Evolutionary conservation across 1,139 yeast genomes (phyloP).

Genomic region (Lipomyces yarrowii): DNA sequence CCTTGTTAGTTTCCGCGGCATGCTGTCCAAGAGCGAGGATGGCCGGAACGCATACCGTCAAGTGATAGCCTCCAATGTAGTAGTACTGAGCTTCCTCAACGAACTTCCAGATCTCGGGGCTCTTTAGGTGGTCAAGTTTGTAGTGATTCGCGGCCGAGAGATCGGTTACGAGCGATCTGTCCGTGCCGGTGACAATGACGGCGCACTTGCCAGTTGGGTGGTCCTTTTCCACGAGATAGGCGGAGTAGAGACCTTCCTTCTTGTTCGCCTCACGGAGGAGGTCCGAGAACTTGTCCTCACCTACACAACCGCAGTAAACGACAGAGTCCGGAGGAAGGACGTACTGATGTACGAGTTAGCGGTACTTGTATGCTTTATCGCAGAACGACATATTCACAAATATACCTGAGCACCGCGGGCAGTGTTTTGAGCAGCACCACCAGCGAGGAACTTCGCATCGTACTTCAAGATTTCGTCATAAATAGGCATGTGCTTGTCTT

Average conservation of each 20-base stretch:
- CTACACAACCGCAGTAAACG: conserved; percentile 94
- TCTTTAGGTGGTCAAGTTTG: conserved; percentile 82
- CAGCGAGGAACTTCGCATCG: conserved; percentile 79
- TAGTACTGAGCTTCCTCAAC: conserved; percentile 80
- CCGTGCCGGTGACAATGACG: conserved; percentile 80
- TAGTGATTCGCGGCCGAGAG: conserved; percentile 98
- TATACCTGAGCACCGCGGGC: conserved; percentile 90
- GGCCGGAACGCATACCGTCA: conserved; percentile 96
- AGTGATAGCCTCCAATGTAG: conserved; percentile 97
- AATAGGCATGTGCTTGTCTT: conserved; percentile 84
- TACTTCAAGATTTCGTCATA: conserved; percentile 60
- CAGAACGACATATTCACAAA: background rate
- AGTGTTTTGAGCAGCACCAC: conserved; percentile 99
- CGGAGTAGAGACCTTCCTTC: conserved; percentile 83
- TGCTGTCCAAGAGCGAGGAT: conserved; percentile 87
- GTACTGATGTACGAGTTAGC: conserved; percentile 44
- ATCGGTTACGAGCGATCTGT: conserved; percentile 94
- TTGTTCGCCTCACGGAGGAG: conserved; percentile 80
- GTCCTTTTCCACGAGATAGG: conserved; percentile 66
- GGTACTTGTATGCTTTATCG: background rate
- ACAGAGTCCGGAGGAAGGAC: conserved; percentile 80
- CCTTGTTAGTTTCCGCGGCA: conserved; percentile 79
- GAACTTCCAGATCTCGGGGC: conserved; percentile 85
- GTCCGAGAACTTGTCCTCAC: conserved; percentile 85
- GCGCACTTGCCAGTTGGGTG: conserved; percentile 97